A percentile compares a stretch with the other conserved stretches of the same genome.
Conservation (phyloP, 2,329 filamentous ascomycete species). For the Cercospora brassicicola region DNA sequence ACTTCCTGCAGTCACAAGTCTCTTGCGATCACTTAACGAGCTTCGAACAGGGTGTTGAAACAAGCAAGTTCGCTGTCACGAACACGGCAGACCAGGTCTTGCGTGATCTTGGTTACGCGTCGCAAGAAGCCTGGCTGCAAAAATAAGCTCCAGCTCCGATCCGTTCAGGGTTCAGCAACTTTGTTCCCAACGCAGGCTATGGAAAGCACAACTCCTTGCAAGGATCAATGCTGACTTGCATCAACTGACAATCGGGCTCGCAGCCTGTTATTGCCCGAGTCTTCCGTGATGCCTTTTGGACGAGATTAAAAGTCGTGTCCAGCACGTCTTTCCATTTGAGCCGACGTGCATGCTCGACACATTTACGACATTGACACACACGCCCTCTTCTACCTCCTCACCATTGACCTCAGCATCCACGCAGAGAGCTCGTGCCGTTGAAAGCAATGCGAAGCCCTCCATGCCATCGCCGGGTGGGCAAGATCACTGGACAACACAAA, state of each 20-base stretch:
- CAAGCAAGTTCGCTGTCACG: neutral
- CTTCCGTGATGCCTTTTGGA: neutral
- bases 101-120: conserved; percentile 4
- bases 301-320: neutral
- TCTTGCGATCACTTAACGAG: neutral
- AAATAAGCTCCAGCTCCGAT: conserved; percentile 1
- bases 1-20: neutral
- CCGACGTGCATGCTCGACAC: neutral
- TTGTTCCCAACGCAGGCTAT: neutral
- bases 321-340: neutral
- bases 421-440: neutral
- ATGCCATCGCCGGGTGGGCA: neutral
- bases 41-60: neutral
- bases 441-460: too few species aligned
- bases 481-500: neutral
- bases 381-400: neutral
- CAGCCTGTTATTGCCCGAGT: neutral
- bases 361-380: neutral
- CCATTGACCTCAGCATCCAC: neutral
- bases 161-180: neutral
- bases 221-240: conserved; percentile 3
- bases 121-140: neutral
- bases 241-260: neutral
- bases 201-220: conserved; percentile 4
- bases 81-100: neutral